phyloP scores from a whole-genome alignment of 805 yeast genomes.

The Brettanomyces nanus region DNA sequence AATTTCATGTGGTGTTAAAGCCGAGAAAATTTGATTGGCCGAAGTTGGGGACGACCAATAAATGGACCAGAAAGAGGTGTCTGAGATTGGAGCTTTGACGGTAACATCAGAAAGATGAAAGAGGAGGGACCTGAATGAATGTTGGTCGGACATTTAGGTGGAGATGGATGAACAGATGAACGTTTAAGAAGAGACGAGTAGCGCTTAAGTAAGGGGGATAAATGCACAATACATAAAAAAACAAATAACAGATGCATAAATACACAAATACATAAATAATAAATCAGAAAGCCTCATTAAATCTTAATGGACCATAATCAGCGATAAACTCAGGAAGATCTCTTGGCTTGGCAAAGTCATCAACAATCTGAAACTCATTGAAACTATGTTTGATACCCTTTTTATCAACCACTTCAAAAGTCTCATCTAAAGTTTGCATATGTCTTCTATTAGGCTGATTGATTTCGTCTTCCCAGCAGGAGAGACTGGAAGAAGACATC shows the following conservation, averaged over 20 bases:
- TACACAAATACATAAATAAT: too few species aligned
- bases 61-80: slow-evolving; percentile 33
- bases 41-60: slow-evolving; percentile 43
- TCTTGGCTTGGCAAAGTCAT: background rate
- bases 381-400: slow-evolving; percentile 1
- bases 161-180: too few species aligned
- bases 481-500: slow-evolving; percentile 35
- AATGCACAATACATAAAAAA: background rate
- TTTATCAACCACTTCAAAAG: background rate
- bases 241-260: background rate
- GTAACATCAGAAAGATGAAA: slow-evolving; percentile 45
- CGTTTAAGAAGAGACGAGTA: too few species aligned
- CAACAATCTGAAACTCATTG: slow-evolving; percentile 2
- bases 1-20: slow-evolving; percentile 51
- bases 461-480: slow-evolving; percentile 34
- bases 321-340: slow-evolving; percentile 21
- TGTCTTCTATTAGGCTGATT: slow-evolving; percentile 5
- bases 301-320: slow-evolving; percentile 37
- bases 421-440: slow-evolving; percentile 3
- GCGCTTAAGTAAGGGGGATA: too few species aligned
- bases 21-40: slow-evolving; percentile 49
- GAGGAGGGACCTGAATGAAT: slow-evolving; percentile 50
- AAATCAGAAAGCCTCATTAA: slow-evolving; percentile 41
- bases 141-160: background rate
- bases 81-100: slow-evolving; percentile 23